Base-by-base conservation (phyloP, 1,284 basidiomycete genomes). In the Pseudozyma thailandica region DNA sequence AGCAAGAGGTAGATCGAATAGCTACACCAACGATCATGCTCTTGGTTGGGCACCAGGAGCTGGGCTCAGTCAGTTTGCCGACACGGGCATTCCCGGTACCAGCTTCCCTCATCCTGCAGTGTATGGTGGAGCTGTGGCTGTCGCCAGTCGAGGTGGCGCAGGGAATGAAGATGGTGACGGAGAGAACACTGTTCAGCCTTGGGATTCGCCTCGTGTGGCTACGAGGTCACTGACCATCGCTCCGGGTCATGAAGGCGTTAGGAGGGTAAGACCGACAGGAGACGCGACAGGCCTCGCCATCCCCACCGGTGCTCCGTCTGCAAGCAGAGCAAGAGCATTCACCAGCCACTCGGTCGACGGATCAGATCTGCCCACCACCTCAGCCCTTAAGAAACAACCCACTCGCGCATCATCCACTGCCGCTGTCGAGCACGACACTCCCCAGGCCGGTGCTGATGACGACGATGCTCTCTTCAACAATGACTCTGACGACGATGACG, bases 91-190 rank as follows among this genome's bases (percentile, higher is more conserved):
- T 21, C 65, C 65, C 2, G 65, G 65, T 12, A 69, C 53, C 5
- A 69, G 54, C 42, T 59, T 69, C 39, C 59, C 65, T 5, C 65
- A 69, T 54, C 65, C 65, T 2, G 41, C 39, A 12, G 50, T 58
- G 16, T 49, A 38, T 38, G 33, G 33, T 12, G 39, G 39, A 18
- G 39, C 58, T 27, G 54, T 46, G 5, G 23, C 50, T 2, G 38
- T 27, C 9, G 44, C 20, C 2, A 25, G 13, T 1, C 50, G 49
- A 15, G 38, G 26, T 9, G 51, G 45, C 9, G 23, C 43, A 7
- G 27, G 48, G 20, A 8, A 27, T 20, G 20, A 33, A 16, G 45
- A 27, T 25, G 45, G 41, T 2, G 58, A 57, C 4, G 57, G 53
- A 25, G 65, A 54, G 18, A 69, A 69, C 21, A 57, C 48, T 1